A percentile compares a stretch with the other conserved stretches of the same genome.
Evolutionary conservation across 1,284 basidiomycete genomes (phyloP).

Genomic region (Xerocomus amazonicus): DNA sequence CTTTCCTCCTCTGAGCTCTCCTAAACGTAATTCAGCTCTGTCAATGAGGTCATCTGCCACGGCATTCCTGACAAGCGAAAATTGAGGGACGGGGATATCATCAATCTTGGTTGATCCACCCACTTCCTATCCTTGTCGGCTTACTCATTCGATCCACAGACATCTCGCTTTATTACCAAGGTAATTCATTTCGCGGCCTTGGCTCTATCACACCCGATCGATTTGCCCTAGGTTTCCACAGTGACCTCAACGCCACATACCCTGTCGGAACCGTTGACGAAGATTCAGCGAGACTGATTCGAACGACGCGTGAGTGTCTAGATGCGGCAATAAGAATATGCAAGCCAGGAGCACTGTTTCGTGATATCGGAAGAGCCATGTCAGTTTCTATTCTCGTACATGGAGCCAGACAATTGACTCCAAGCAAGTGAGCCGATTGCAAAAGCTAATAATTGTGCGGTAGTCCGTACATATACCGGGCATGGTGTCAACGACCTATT

Average conservation of each 20-base stretch:
- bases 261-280: conserved; percentile 85
- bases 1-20: conserved; percentile 2
- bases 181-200: conserved; percentile 30
- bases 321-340: conserved; percentile 88
- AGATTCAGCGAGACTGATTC: conserved; percentile 78
- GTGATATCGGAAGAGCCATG: conserved; percentile 82
- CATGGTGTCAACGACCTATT: conserved; percentile 89
- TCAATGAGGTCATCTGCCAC: conserved; percentile 98
- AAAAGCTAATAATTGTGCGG: conserved; percentile 74
- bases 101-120: conserved; percentile 71
- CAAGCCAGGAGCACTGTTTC: conserved; percentile 85
- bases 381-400: conserved; percentile 37
- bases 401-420: conserved; percentile 12
- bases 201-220: background rate
- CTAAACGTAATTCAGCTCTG: conserved; percentile 49
- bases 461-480: conserved; percentile 86
- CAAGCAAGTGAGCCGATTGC: conserved; percentile 72
- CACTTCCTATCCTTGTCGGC: background rate
- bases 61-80: conserved; percentile 91
- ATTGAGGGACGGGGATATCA: conserved; percentile 86
- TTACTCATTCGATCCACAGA: conserved; percentile 39
- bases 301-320: conserved; percentile 73
- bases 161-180: conserved; percentile 66
- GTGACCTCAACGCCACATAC: conserved; percentile 88
- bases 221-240: conserved; percentile 68